Evolutionary conservation across 1,139 yeast species (phyloP), one percentile per base, ranked within the genome.

Genomic region (Pichia sorboxylosa): DNA sequence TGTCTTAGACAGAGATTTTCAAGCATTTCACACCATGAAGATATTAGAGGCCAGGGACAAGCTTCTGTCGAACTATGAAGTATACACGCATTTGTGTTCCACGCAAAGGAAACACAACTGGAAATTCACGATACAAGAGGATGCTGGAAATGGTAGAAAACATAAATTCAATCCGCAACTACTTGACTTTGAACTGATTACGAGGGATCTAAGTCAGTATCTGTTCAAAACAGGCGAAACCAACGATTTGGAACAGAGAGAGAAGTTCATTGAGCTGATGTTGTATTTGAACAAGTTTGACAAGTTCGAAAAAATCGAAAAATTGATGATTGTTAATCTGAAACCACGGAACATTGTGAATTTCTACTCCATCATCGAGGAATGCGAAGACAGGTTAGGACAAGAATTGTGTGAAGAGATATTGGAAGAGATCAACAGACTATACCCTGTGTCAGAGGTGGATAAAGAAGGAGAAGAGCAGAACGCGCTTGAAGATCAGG

Each of bases 241-340:
- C 4, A 42, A 42, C 46, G 40, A 49, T 37, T 35, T 31, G 6
- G n/a, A 6, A 6, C 31, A 33, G 10, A 29, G 33, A 14, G 73
- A 65, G 5, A 57, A 55, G n/a, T 70, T 87, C 38, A 59, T 63
- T 4, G 56, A 58, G 17, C 62, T 83, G 30, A 63, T 84, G 61
- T 41, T 44, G 3, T 62, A 59, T 25, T 60, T 81, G 36, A 69
- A 75, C 39, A 52, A 59, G 21, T 73, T 66, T 42, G 67, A 67
- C 22, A n/a, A n/a, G n/a, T 61, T 90, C 40, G 85, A 81, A 55
- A 81, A 83, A 53, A 77, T 82, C 15, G 98, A 90, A 51, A 75
- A 79, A 47, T 60, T 90, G 26, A 96, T 87, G 55, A 71, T 90
- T 24, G 67, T 85, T 37, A 87, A 90, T 54, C 63, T 74, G 5